Evolutionary conservation across 345 rosid genomes (phyloP).

Genomic region (Salix purpurea): DNA sequence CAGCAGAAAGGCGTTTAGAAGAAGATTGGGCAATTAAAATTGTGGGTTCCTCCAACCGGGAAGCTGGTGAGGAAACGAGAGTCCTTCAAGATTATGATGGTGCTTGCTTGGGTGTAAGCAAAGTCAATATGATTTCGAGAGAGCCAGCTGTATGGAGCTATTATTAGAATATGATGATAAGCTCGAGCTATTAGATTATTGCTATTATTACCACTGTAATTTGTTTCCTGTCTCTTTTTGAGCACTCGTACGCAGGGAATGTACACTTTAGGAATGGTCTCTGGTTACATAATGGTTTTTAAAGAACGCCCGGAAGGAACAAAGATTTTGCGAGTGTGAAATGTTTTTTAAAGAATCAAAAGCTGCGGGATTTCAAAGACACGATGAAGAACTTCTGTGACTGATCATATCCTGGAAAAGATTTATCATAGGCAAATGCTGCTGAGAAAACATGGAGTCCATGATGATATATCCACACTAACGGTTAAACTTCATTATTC

Average conservation of each 20-base stretch:
- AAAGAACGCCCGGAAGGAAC: neutral
- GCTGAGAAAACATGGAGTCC: neutral
- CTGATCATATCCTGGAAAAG: neutral
- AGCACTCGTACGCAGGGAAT: neutral
- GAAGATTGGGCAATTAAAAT: slow-evolving; percentile 6
- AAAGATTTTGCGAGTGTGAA: neutral
- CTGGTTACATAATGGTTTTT: neutral
- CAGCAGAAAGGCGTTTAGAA: neutral
- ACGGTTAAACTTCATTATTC: neutral
- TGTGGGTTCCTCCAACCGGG: slow-evolving; percentile 18
- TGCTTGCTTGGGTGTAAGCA: slow-evolving; percentile 16
- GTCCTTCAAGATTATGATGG: slow-evolving; percentile 20
- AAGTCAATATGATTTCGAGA: slow-evolving; percentile 23
- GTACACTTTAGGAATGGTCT: neutral
- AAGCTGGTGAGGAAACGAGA: slow-evolving; percentile 13
- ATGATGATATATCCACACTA: neutral
- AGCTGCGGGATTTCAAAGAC: neutral
- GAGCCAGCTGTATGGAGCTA: slow-evolving; percentile 26
- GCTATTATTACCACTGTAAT: too few relatives aligned
- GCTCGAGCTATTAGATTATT: neutral
- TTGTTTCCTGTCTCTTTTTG: neutral
- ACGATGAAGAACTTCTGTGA: neutral
- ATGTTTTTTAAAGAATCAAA: neutral
- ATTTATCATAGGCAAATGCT: neutral
- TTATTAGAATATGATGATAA: neutral